Evolutionary conservation across 495 filamentous ascomycete species (phyloP).

Genomic region (Tuber melanosporum): DNA sequence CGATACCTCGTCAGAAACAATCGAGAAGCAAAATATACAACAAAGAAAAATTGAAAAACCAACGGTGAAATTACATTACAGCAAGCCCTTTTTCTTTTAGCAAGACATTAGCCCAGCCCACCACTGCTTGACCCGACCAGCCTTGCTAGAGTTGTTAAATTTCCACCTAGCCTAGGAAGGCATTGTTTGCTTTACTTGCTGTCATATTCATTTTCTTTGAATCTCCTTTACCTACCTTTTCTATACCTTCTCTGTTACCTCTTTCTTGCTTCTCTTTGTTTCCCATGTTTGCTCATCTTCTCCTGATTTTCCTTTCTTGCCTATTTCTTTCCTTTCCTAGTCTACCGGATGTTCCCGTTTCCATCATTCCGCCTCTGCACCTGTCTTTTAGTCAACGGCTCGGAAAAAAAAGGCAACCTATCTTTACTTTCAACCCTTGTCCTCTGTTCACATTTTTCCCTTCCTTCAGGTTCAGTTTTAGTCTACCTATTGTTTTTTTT

Average conservation of each 20-base stretch:
- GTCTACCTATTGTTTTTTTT: background rate
- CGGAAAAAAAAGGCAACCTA: conserved; percentile 6
- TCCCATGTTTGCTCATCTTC: background rate
- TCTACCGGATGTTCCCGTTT: background rate
- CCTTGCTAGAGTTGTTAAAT: background rate
- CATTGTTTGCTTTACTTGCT: background rate
- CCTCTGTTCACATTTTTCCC: background rate
- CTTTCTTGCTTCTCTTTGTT: background rate
- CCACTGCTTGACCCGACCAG: background rate
- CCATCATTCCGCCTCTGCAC: background rate
- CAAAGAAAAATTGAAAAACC: background rate
- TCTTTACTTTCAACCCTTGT: background rate
- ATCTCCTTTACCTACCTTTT: background rate
- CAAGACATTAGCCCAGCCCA: background rate
- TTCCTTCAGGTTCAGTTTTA: background rate
- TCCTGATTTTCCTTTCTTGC: background rate
- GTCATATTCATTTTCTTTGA: background rate
- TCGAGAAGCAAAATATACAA: background rate
- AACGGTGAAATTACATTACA: background rate
- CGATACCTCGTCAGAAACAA: background rate
- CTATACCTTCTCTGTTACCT: background rate
- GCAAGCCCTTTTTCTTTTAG: background rate
- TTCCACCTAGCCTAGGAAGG: background rate
- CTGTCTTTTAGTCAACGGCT: background rate
- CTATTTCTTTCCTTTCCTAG: background rate